Percentiles rank a stretch among this genome's conserved stretches.
Conservation (phyloP, 208 protist species). For the Wallacemonas collosoma region DNA sequence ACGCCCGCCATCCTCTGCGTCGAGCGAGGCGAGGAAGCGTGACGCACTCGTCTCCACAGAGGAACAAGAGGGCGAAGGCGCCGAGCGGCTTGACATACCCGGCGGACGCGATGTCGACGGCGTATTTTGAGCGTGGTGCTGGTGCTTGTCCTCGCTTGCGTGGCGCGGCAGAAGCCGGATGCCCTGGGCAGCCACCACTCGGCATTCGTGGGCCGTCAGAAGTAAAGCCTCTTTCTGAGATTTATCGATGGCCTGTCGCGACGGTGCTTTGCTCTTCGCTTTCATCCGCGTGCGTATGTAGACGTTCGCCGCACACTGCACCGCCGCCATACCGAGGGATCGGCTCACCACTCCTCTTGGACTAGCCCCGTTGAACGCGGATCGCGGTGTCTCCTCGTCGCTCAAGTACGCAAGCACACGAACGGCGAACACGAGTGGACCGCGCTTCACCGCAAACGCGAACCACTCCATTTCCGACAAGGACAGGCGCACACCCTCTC, state of each 20-base stretch:
- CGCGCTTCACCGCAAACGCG: constrained; percentile 37
- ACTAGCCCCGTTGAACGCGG: neutral
- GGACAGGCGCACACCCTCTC: constrained; percentile 26
- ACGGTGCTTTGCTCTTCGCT: neutral
- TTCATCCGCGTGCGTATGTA: constrained; percentile 3
- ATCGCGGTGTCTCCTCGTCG: neutral
- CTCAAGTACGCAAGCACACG: constrained; percentile 30
- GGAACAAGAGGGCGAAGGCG: too few relatives aligned
- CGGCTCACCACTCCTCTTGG: constrained; percentile 20
- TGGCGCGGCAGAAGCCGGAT: neutral
- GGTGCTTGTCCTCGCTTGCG: neutral
- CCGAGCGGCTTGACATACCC: too few relatives aligned
- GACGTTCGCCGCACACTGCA: constrained; percentile 27
- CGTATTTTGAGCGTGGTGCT: neutral
- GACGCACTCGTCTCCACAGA: neutral
- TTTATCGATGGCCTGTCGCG: neutral
- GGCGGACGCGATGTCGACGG: too few relatives aligned
- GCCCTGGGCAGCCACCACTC: constrained; percentile 1
- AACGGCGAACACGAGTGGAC: constrained; percentile 38
- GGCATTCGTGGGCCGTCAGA: constrained; percentile 6
- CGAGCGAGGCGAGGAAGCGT: neutral
- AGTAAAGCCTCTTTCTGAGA: neutral
- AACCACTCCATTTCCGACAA: constrained; percentile 52
- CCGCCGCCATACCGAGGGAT: constrained; percentile 23
- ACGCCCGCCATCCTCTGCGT: neutral